Base-by-base conservation (phyloP, 2,329 filamentous ascomycete species). In the Stemphylium vesicarium region DNA sequence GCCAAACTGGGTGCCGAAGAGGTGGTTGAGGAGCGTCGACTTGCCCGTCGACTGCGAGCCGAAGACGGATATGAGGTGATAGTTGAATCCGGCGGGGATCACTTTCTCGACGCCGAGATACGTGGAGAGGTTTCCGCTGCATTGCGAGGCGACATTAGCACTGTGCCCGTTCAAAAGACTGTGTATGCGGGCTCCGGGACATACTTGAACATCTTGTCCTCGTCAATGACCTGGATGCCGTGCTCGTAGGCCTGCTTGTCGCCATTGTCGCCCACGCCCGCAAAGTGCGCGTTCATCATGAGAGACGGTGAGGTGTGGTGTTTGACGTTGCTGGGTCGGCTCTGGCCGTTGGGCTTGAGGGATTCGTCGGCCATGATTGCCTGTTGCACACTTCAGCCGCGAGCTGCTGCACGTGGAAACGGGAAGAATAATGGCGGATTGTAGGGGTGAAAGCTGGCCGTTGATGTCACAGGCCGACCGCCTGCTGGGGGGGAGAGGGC, bases 21-120 rank as follows among this genome's bases (percentile, higher is more conserved):
- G 87, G 78, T 94, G 84, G 81, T 99, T 99, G 62, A 99, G 87
- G 40, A 99, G 84, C 5, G 95, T 99, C 40, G 95, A 98, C 81
- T 99, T 99, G 66, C 95, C 95, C 32, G 95, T 99, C 18, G 95
- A 98, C 82, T 99, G 95, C 53, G 94, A 98, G 38, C 95, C 95
- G 77, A 99, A 99, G 71, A 99, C 95, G 70, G 94, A 97, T 74
- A 99, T 97, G 73, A 99, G 86, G 78, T 99, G 95, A 80, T 99
- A 99, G 81, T 98, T 96, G 85, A 99, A 99, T 72, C 95, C 95
- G 60, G 93, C 88, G 57, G 91, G 87, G 65, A 92, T 90, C 66
- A 96, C 87, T 70, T 90, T 84, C 75, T 92, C 91, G 63, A 87
- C 80, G 64, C 85, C 84, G 65, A 99, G 86, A 77, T 99, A 99